Evolutionary conservation across 495 filamentous ascomycete genomes (phyloP).

Genomic region (Hypoxylon rickii): DNA sequence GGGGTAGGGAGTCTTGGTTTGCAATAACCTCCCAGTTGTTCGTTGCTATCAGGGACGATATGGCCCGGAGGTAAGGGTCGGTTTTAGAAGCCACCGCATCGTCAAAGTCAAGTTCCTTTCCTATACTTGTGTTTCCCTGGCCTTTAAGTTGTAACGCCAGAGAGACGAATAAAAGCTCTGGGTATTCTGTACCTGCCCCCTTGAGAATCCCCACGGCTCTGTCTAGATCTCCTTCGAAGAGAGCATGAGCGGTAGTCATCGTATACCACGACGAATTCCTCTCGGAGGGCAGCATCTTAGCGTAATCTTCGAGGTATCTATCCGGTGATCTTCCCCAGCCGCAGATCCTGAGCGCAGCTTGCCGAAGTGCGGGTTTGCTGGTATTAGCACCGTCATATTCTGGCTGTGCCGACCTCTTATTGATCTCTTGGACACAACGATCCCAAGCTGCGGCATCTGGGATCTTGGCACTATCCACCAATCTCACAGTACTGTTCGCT

Average conservation of each 20-base stretch:
- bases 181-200: conserved; percentile 51
- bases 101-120: conserved; percentile 52
- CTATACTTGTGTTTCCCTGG: conserved; percentile 35
- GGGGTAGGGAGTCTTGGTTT: conserved; percentile 78
- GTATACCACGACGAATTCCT: conserved; percentile 72
- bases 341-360: conserved; percentile 75
- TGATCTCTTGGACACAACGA: conserved; percentile 50
- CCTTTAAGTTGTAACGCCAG: conserved; percentile 57
- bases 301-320: conserved; percentile 55
- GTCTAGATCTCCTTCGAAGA: conserved; percentile 72
- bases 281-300: conserved; percentile 56
- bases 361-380: conserved; percentile 70
- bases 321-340: conserved; percentile 66
- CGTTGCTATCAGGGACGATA: conserved; percentile 88
- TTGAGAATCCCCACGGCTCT: conserved; percentile 58
- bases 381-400: conserved; percentile 60
- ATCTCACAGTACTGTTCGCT: conserved; percentile 44
- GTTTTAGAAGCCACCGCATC: conserved; percentile 52
- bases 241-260: conserved; percentile 76
- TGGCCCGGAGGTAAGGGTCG: conserved; percentile 87
- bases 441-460: conserved; percentile 57
- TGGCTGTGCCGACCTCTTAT: conserved; percentile 46
- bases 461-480: conserved; percentile 44
- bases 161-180: conserved; percentile 57
- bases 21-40: conserved; percentile 86